These are phyloP conservation scores for Asterionellopsis glacialis DNA, from an alignment of 108 stramenopile genomes.

Conservation along the genomic window DNA sequence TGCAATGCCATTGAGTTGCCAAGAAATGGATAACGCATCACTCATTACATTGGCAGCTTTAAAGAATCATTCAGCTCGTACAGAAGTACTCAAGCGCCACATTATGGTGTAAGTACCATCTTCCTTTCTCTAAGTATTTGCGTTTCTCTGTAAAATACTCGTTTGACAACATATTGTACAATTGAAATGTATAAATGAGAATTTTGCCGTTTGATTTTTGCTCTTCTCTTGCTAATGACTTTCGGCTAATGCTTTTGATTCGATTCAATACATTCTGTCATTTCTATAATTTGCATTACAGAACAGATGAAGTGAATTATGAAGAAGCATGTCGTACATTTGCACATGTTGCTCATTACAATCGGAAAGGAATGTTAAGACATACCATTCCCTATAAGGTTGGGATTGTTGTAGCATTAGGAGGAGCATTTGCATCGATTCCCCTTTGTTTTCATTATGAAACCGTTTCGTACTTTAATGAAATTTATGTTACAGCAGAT, in stretches of 20 bases:
- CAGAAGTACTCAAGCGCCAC: conserved; percentile 54
- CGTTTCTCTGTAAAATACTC: too few species aligned
- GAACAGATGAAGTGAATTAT: conserved; percentile 34
- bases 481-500: conserved; percentile 74
- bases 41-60: conserved; percentile 45
- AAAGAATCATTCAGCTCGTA: conserved; percentile 35
- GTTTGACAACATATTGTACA: too few species aligned
- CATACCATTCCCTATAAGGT: conserved; percentile 60
- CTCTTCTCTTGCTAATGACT: too few species aligned
- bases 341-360: conserved; percentile 35
- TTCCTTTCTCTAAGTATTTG: too few species aligned
- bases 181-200: too few species aligned
- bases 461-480: conserved; percentile 80
- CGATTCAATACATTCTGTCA: too few species aligned
- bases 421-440: conserved; percentile 42
- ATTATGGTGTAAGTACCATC: conserved; percentile 31
- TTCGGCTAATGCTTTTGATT: too few species aligned
- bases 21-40: conserved; percentile 52
- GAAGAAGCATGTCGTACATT: conserved; percentile 30
- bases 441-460: conserved; percentile 73
- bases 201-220: too few species aligned
- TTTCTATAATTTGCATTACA: too few species aligned
- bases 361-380: conserved; percentile 28
- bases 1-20: conserved; percentile 19
- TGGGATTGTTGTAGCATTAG: conserved; percentile 48